Evolutionary conservation across 169 alveolate species (phyloP).

Genomic region (Perkinsus chesapeaki): DNA sequence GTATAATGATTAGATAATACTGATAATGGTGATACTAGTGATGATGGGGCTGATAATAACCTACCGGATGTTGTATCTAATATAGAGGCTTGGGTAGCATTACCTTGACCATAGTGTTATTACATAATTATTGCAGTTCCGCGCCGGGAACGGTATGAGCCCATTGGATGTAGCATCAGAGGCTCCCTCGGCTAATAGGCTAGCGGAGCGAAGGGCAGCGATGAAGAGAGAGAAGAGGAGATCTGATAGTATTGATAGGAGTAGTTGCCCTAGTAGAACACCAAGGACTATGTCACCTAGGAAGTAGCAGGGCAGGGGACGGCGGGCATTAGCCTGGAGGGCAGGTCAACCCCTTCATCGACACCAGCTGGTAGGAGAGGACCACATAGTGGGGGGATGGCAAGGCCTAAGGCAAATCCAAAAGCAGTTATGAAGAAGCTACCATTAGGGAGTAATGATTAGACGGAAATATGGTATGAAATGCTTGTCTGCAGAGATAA

Average conservation of each 20-base stretch:
- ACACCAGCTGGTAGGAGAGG: background rate
- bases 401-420: background rate
- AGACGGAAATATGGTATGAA: background rate
- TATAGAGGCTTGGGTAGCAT: background rate
- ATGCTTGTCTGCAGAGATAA: background rate
- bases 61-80: background rate
- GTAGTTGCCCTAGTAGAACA: background rate
- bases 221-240: background rate
- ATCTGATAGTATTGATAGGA: background rate
- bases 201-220: too few species aligned
- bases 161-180: background rate
- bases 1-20: too few species aligned
- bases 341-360: background rate
- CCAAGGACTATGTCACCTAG: background rate
- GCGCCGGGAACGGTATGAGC: background rate
- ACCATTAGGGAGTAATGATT: background rate
- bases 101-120: background rate
- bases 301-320: background rate
- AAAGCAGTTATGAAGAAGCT: background rate
- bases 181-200: background rate
- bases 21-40: too few species aligned
- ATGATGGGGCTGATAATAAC: background rate
- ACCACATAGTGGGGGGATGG: background rate
- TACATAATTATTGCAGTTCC: too few species aligned
- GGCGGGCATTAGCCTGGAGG: background rate